Base-by-base conservation (phyloP, 1,139 yeast species). In the Scheffersomyces quercinus region DNA sequence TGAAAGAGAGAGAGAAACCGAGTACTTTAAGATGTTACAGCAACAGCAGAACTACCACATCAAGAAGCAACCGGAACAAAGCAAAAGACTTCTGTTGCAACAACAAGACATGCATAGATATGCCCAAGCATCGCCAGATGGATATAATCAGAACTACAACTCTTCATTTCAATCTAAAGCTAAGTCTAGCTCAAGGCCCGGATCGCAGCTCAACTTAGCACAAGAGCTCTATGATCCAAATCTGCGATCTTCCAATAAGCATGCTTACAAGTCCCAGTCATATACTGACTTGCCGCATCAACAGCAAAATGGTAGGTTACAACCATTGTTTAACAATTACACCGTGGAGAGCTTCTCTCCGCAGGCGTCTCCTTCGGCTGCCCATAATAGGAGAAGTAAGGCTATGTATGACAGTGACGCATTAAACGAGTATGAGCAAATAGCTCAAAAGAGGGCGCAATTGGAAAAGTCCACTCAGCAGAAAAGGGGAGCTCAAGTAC, bases 401-500 rank as follows among this genome's bases (percentile, higher is more conserved):
- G 26, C 36, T 14, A 28, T 31, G 29, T 48, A 46, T 28, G 43
- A 41, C n/a, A 52, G 49, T 10, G 62, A 63, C 24, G 20, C 24
- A 15, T 29, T 39, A 14, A 50, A 48, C 33, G 52, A 49, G n/a
- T 57, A 60, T 36, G 65, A 66, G 35, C 72, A 65, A 42, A 63
- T 70, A 35, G 57, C 64, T 6, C 54, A 56, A 35, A 70, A 68
- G 48, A 60, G 71, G 45, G 71, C 67, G 20, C 74, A 69, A 48
- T 62, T 73, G 48, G 75, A 72, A 50, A 62, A 59, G 44, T 43
- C 62, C 5, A 54, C 59, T 32, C 56, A 56, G 41, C 50, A 56
- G 50, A 52, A 56, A 43, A 45, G 48, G 24, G 36, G 12, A 28
- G 15, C 16, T 31, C 11, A 29, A 5, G n/a, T 4, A 14, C 37